Base-by-base conservation (phyloP, 139 green algal genomes). In the Chlamydomonas eustigma region DNA sequence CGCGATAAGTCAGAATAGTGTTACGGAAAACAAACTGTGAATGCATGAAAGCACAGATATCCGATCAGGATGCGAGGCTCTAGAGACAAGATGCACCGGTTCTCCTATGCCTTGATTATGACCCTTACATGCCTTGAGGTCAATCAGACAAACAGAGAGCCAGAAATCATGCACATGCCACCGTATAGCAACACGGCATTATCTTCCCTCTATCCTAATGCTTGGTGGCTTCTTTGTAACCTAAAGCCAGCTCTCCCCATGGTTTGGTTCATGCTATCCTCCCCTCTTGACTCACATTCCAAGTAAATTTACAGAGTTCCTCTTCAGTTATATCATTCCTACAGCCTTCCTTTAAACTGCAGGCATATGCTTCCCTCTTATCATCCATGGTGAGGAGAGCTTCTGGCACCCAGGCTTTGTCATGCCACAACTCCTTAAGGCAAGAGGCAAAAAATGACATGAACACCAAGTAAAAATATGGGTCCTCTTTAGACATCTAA, bases 201-300 rank as follows among this genome's bases (percentile, higher is more conserved):
- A 18, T 18, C 44, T 28, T n/a, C n/a, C n/a, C n/a, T n/a, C n/a
- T n/a, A n/a, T n/a, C n/a, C n/a, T n/a, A n/a, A n/a, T n/a, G n/a
- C n/a, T n/a, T n/a, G n/a, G n/a, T n/a, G n/a, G n/a, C n/a, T n/a
- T n/a, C n/a, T n/a, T n/a, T n/a, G n/a, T n/a, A n/a, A n/a, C n/a
- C n/a, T n/a, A n/a, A n/a, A n/a, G n/a, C n/a, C n/a, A n/a, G n/a
- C n/a, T n/a, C n/a, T n/a, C n/a, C n/a, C n/a, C n/a, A n/a, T n/a
- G n/a, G n/a, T n/a, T n/a, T n/a, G n/a, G n/a, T n/a, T n/a, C n/a
- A 58, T 58, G 44, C 44, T 58, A 18, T 18, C 12, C 18, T 18
- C 44, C 44, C 18, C 44, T 58, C 44, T 58, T 58, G 12, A 58
- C 44, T 58, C 44, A 58, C 44, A 58, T 58, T 58, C 44, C 44